phyloP scores from a whole-genome alignment of 495 filamentous ascomycete species.

The Penicillium coprophilum region DNA sequence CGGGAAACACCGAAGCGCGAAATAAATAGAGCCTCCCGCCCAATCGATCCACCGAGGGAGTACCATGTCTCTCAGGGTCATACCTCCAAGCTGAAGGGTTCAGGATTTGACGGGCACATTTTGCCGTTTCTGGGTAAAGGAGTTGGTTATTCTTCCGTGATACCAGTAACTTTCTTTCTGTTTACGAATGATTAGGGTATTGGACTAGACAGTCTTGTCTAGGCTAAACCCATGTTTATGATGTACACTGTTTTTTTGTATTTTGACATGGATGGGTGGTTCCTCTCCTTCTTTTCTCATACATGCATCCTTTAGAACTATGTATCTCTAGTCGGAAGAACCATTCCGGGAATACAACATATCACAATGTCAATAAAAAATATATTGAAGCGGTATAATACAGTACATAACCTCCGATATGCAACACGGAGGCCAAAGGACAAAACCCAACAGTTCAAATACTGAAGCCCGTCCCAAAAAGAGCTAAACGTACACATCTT shows the following conservation, averaged over 20 bases:
- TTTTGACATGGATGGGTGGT: constrained; percentile 3
- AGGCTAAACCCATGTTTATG: constrained; percentile 10
- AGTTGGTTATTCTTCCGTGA: constrained; percentile 34
- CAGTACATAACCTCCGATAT: constrained; percentile 28
- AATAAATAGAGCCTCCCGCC: background rate
- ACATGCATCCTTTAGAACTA: constrained; percentile 21
- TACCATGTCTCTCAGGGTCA: constrained; percentile 7
- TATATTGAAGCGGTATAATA: constrained; percentile 23
- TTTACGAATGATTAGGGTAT: constrained; percentile 23
- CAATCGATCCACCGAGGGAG: constrained; percentile 15
- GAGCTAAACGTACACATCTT: background rate
- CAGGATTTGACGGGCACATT: constrained; percentile 17
- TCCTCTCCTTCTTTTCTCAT: constrained; percentile 13
- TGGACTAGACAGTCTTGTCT: constrained; percentile 7
- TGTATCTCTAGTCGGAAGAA: background rate
- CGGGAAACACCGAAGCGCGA: constrained; percentile 1
- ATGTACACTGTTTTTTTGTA: constrained; percentile 20
- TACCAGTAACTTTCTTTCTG: constrained; percentile 31
- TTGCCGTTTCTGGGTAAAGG: constrained; percentile 28
- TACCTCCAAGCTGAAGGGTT: constrained; percentile 14
- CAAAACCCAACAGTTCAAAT: constrained; percentile 3
- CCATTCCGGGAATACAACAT: background rate
- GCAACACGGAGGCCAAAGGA: constrained; percentile 20
- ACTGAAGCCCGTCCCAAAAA: constrained; percentile 2
- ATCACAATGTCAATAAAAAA: constrained; percentile 9